Evolutionary conservation across 768 basidiomycete species (phyloP), one percentile per base, ranked within the genome.

Genomic region (Rickenella mellea): DNA sequence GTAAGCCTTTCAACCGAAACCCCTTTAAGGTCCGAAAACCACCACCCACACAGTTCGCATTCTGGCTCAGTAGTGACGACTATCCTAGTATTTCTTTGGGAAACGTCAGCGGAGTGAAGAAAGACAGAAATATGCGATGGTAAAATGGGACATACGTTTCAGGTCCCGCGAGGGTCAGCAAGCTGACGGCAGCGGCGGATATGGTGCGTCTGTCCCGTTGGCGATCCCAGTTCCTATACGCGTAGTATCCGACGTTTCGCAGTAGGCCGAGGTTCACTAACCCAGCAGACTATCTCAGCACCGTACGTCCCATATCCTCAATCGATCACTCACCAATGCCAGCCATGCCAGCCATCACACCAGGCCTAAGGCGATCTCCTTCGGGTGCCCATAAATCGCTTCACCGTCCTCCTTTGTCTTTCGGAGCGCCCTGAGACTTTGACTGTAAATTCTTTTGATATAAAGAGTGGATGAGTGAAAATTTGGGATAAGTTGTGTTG

Each of bases 131-230:
- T n/a, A n/a, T n/a, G n/a, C n/a, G n/a, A n/a, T n/a, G n/a, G n/a
- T n/a, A n/a, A n/a, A n/a, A n/a, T n/a, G n/a, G n/a, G 2, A 62
- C 74, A 57, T 54, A 85, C 78, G 79, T 78, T 66, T 88, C 84
- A 27, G 73, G 71, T n/a, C 74, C 70, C 63, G 73, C 78, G 11
- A 90, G 60, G 3, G 73, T 61, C 25, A 83, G 47, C 7, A 88
- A 55, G 4, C 79, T 79, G 27, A 72, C 68, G 6, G 75, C 63
- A 15, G 82, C 61, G 4, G 73, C 69, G 5, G 75, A 74, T 8
- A 86, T 70, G 6, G 66, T 57, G 12, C 77, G 70, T 42, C 72
- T 62, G 56, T 87, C 80, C 84, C 84, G 86, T 1, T 74, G 70
- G 27, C 60, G 59, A 47, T 83, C 64, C 82, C 84, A 86, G 56